Evolutionary conservation across 1,284 basidiomycete genomes (phyloP).

Genomic region (Sutorius eximius): DNA sequence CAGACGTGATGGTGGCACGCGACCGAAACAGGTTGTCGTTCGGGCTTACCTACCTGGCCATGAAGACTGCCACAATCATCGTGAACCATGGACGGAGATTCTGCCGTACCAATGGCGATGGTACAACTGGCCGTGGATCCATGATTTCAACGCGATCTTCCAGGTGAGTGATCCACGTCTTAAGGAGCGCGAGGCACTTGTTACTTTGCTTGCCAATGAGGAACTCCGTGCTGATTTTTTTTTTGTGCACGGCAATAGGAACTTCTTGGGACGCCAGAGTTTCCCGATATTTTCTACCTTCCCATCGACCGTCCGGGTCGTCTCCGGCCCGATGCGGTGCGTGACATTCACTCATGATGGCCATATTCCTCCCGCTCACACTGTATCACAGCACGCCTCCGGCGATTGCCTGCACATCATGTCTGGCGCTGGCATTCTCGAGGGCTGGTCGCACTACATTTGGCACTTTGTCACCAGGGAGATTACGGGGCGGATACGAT

Average conservation of each 20-base stretch:
- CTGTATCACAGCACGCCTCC: conserved; percentile 46
- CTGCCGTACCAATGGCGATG: conserved; percentile 45
- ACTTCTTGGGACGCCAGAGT: conserved; percentile 41
- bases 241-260: conserved; percentile 32
- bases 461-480: conserved; percentile 56
- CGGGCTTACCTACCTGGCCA: conserved; percentile 65
- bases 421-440: conserved; percentile 61
- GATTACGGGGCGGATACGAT: conserved; percentile 28
- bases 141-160: conserved; percentile 54
- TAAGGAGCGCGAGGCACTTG: neutral
- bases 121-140: conserved; percentile 66
- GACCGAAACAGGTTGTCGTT: conserved; percentile 50
- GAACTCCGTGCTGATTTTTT: conserved; percentile 6
- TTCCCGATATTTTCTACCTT: conserved; percentile 57
- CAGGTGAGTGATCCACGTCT: conserved; percentile 38
- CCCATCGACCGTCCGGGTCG: conserved; percentile 58
- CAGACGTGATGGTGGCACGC: conserved; percentile 27
- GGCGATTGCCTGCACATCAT: conserved; percentile 67
- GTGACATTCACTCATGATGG: conserved; percentile 26
- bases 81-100: conserved; percentile 45
- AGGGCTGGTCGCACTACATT: conserved; percentile 71
- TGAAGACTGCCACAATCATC: conserved; percentile 54
- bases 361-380: conserved; percentile 4
- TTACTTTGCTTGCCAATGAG: neutral
- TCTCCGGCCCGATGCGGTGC: conserved; percentile 60